Percentiles rank a stretch among this genome's conserved stretches.
These are phyloP conservation scores for Neoconidiobolus thromboides DNA, from an alignment of 371 early-diverging fungal species.

Conservation along the genomic window DNA sequence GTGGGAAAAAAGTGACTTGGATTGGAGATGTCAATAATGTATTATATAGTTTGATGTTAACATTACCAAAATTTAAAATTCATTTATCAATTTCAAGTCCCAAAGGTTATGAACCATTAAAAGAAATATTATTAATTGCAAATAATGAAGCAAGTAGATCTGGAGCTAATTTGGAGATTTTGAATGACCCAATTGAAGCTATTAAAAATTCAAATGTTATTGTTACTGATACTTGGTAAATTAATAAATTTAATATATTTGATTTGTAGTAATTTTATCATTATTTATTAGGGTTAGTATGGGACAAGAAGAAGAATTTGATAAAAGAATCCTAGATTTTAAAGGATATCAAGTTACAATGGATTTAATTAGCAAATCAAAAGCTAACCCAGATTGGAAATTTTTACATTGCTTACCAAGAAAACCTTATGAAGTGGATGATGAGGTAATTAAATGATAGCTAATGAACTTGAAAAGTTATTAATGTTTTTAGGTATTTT, in stretches of 20 bases:
- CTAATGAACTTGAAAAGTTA: background rate
- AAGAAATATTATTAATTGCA: conserved; percentile 41
- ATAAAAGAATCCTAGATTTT: conserved; percentile 56
- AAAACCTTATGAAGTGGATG: conserved; percentile 87
- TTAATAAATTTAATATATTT: background rate
- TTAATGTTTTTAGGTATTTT: conserved; percentile 41
- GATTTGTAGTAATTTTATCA: background rate
- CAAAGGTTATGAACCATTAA: conserved; percentile 46
- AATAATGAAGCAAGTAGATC: conserved; percentile 17
- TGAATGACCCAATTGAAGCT: conserved; percentile 53
- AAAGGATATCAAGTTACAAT: conserved; percentile 73
- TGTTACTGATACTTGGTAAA: conserved; percentile 87
- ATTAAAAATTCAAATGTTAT: conserved; percentile 65
- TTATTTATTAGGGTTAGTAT: conserved; percentile 49
- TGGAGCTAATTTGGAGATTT: conserved; percentile 31
- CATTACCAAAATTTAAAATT: conserved; percentile 76
- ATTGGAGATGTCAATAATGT: conserved; percentile 95
- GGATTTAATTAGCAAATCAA: conserved; percentile 47
- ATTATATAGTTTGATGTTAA: conserved; percentile 65
- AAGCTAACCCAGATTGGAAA: conserved; percentile 68
- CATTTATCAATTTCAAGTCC: conserved; percentile 71
- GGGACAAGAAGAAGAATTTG: conserved; percentile 91
- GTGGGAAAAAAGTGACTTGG: conserved; percentile 71
- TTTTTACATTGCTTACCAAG: conserved; percentile 96
- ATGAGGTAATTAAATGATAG: conserved; percentile 33